Evolutionary conservation across 1,284 basidiomycete genomes (phyloP).

Genomic region (Naganishia cerealis): DNA sequence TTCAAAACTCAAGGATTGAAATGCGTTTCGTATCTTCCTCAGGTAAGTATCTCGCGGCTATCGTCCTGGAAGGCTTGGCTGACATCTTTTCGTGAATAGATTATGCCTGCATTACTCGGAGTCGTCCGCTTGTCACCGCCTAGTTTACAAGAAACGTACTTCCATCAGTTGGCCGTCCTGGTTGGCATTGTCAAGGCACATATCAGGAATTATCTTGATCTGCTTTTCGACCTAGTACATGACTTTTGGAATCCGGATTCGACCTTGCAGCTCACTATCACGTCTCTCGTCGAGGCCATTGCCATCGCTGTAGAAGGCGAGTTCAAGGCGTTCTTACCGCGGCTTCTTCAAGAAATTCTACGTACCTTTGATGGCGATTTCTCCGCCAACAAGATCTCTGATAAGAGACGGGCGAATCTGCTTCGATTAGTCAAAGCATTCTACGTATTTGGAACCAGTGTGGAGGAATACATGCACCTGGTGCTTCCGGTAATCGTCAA

Average conservation of each 20-base stretch:
- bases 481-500: conserved; percentile 93
- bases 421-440: conserved; percentile 76
- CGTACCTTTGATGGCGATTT: conserved; percentile 83
- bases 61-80: conserved; percentile 10
- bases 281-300: conserved; percentile 90
- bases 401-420: conserved; percentile 86
- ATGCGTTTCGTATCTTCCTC: conserved; percentile 92
- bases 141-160: conserved; percentile 87
- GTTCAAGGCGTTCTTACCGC: conserved; percentile 96
- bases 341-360: conserved; percentile 84
- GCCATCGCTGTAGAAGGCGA: conserved; percentile 94
- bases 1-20: conserved; percentile 97
- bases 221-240: conserved; percentile 76
- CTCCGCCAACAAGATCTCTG: conserved; percentile 54
- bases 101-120: conserved; percentile 90
- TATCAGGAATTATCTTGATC: conserved; percentile 83
- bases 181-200: conserved; percentile 98
- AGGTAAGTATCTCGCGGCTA: conserved; percentile 60
- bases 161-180: conserved; percentile 93
- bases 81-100: conserved; percentile 59
- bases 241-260: conserved; percentile 83
- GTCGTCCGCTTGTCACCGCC: conserved; percentile 78
- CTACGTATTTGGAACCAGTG: conserved; percentile 89
- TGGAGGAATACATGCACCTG: conserved; percentile 96
- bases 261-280: conserved; percentile 85